Base-by-base conservation (phyloP, 345 rosid genomes). In the Aquilaria sinensis region DNA sequence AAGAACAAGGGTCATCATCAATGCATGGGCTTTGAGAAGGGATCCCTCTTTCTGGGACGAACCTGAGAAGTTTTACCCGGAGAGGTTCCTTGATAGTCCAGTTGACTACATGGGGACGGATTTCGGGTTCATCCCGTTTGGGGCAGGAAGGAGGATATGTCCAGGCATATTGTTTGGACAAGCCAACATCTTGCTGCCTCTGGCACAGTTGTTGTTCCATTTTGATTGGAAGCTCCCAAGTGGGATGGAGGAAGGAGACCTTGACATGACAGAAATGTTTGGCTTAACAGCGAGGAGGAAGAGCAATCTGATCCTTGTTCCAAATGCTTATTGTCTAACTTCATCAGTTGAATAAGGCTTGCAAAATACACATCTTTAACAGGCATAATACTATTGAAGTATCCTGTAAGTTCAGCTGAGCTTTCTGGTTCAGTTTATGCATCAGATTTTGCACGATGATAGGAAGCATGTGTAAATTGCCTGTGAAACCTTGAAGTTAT, bases 21-120 rank as follows among this genome's bases (percentile, higher is more conserved):
- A 73, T 53, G 64, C 61, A 16, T 77, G 75, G 76, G 81, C 78
- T 4, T 67, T 77, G 0, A 51, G 61, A 23, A 66, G 77, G 32
- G 68, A 74, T 60, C 67, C 72, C n/a, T 37, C 31, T 13, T 50
- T 31, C 29, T 68, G 82, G 79, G 57, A 2, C 0, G 69, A 78
- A 11, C 37, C 80, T 0, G 82, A 71, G n/a, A 60, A 1, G 0
- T 78, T 78, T 11, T 29, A 50, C 29, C 76, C 74, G 0, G 76
- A 74, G 64, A 74, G 82, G 46, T 74, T 71, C 41, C 30, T 60
- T 1, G 34, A 71, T 15, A 55, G 34, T n/a, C 14, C 58, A 0
- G 10, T 71, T 3, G 72, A 74, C 50, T 77, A 12, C 46, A 77
- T 37, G 60, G 75, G 77, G 41, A 63, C 57, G 0, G 2, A 50